Evolutionary conservation across 2,329 filamentous ascomycete genomes (phyloP), one percentile per base, ranked within the genome.

Genomic region (Emergomyces orientalis): DNA sequence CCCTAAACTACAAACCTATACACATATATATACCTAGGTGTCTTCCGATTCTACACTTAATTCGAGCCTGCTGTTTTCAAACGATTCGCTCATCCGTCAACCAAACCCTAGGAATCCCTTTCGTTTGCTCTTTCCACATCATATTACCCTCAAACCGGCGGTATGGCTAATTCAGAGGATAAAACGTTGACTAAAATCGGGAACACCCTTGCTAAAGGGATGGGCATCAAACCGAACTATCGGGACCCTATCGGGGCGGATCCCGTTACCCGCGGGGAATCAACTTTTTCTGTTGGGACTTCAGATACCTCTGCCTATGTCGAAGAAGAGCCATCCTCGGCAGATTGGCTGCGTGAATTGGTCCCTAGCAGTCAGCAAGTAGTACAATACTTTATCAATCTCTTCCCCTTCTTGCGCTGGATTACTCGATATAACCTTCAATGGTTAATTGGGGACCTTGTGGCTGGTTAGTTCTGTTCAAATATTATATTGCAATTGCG

Each of bases 331-430:
- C 93, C 94, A 0, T 89, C 86, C 3, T 84, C 86, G 0, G 70
- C 75, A 7, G 91, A 96, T 71, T 96, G 86, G 84, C 66, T 97
- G 17, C 71, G 74, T 5, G 82, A 87, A 1, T 76, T 88, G 22
- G 71, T 84, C 0, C 94, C 93, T 0, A 80, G 80, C 0, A 74
- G 79, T 8, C 66, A 72, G 0, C 82, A 88, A 43, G 61, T 87
- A 3, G 58, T 74, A 5, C 69, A 77, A 2, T 99, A 97, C 71
- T 62, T 86, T 63, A 77, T 80, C 67, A 88, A 84, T 17, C 78
- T 97, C 1, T 96, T 99, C 68, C 94, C 94, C 0, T 97, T 97
- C 72, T 73, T 89, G 5, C 81, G 85, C n/a, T 99, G 94, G 94
- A 93, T 97, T 63, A 76, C 79, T 13, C 85, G 87, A 68, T 99